phyloP scores from a whole-genome alignment of 306 rosid genomes.

The Macrotyloma uniflorum region DNA sequence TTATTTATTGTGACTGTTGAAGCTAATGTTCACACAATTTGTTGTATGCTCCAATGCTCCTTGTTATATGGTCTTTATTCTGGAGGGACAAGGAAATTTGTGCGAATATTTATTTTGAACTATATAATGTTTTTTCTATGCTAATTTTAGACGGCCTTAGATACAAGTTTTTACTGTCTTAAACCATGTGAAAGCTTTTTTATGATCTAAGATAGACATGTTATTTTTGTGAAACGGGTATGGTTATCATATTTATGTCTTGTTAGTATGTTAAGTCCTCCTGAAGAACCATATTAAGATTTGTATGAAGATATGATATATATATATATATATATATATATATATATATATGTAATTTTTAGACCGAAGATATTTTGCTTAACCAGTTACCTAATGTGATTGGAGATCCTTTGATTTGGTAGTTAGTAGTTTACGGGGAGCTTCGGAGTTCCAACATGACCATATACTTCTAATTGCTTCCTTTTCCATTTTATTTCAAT shows the following conservation, averaged over 20 bases:
- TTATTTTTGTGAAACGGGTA: slow-evolving; percentile 1
- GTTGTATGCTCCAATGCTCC: background rate
- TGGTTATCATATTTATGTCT: slow-evolving; percentile 17
- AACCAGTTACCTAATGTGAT: slow-evolving; percentile 5
- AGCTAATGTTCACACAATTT: slow-evolving; percentile 16
- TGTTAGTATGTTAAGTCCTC: slow-evolving; percentile 14
- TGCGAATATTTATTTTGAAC: slow-evolving; percentile 3
- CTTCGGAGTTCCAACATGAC: background rate
- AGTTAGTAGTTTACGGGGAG: slow-evolving; percentile 10
- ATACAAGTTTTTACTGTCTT: background rate
- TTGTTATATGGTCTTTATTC: slow-evolving; percentile 1
- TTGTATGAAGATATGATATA: slow-evolving; percentile 12
- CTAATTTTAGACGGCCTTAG: slow-evolving; percentile 13
- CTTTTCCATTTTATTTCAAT: slow-evolving; percentile 36
- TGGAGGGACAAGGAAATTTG: slow-evolving; percentile 6
- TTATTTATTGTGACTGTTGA: slow-evolving; percentile 9
- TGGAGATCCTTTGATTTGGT: slow-evolving; percentile 24
- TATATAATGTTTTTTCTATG: background rate
- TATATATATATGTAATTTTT: background rate
- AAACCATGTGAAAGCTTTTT: slow-evolving; percentile 15
- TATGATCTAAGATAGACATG: background rate
- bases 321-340: background rate
- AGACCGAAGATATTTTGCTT: slow-evolving; percentile 7
- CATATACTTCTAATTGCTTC: slow-evolving; percentile 33
- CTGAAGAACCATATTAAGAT: slow-evolving; percentile 2